Evolutionary conservation across 2,329 filamentous ascomycete genomes (phyloP).

Genomic region (Cercospora sesami): DNA sequence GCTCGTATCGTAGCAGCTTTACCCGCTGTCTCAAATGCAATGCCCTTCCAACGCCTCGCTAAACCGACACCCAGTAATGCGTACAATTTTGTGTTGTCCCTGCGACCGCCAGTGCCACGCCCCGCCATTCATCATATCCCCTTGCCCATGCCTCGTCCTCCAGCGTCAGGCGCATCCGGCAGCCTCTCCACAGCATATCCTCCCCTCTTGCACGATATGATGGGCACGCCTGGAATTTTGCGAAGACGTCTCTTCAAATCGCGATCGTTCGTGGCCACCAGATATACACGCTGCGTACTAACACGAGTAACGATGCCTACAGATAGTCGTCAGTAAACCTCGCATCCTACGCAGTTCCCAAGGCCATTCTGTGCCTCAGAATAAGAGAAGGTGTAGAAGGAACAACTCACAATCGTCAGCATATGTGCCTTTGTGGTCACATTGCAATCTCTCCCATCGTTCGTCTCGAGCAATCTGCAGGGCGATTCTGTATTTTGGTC

Average conservation of each 20-base stretch:
- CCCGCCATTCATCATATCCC: slow-evolving; percentile 4
- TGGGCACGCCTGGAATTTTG: slow-evolving; percentile 75
- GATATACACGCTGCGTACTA: slow-evolving; percentile 49
- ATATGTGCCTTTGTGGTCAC: slow-evolving; percentile 86
- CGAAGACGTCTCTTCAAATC: slow-evolving; percentile 79
- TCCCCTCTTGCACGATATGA: slow-evolving; percentile 78
- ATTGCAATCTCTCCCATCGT: slow-evolving; percentile 79
- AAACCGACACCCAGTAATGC: slow-evolving; percentile 13
- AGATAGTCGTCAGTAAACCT: background rate
- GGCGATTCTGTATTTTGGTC: slow-evolving; percentile 83
- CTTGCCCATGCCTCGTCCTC: slow-evolving; percentile 19
- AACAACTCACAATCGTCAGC: slow-evolving; percentile 71
- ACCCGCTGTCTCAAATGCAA: background rate
- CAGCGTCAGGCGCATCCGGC: slow-evolving; percentile 75
- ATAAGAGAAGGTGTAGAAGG: background rate
- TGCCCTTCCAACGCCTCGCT: slow-evolving; percentile 24
- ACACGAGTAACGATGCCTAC: slow-evolving; percentile 47
- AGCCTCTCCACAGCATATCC: slow-evolving; percentile 95
- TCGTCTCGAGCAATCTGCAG: slow-evolving; percentile 85
- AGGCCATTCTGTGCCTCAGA: background rate
- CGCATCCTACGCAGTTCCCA: background rate
- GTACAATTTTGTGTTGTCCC: background rate
- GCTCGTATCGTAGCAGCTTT: slow-evolving; percentile 5
- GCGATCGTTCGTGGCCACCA: slow-evolving; percentile 63
- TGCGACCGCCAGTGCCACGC: background rate